Conservation (phyloP, 164 flowering plant species). For the Berberis thunbergii region DNA sequence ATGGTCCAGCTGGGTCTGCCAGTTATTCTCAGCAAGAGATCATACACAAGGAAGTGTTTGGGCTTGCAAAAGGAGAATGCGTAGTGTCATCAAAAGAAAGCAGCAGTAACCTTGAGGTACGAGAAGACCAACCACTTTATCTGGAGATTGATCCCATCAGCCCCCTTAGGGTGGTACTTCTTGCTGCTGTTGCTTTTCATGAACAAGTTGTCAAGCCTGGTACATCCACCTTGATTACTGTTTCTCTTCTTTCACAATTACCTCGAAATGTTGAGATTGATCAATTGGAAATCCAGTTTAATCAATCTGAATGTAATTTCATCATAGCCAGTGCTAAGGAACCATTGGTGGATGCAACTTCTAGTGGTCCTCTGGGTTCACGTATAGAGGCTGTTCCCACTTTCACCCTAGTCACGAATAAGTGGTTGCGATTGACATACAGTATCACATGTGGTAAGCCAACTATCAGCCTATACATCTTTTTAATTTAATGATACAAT, state of each 20-base stretch:
- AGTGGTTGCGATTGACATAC: constrained; percentile 83
- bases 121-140: constrained; percentile 46
- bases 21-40: constrained; percentile 44
- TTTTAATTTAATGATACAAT: neutral
- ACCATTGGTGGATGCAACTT: constrained; percentile 17
- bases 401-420: constrained; percentile 47
- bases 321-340: constrained; percentile 39
- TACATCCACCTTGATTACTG: constrained; percentile 43
- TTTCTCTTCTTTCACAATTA: constrained; percentile 78
- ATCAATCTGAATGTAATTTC: constrained; percentile 80
- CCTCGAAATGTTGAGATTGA: constrained; percentile 69
- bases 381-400: constrained; percentile 48
- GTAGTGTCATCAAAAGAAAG: constrained; percentile 20
- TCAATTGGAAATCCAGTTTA: constrained; percentile 83
- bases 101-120: constrained; percentile 23
- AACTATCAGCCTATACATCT: constrained; percentile 5
- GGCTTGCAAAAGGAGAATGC: constrained; percentile 41
- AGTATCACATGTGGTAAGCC: constrained; percentile 63
- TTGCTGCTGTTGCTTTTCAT: constrained; percentile 91
- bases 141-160: constrained; percentile 93
- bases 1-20: constrained; percentile 76
- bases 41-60: constrained; percentile 66
- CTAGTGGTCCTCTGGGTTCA: constrained; percentile 21
- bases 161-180: constrained; percentile 77
- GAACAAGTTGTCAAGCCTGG: constrained; percentile 82